These are phyloP conservation scores for Hypoxylon fuscum DNA, from an alignment of 495 filamentous ascomycete genomes.

Conservation along the genomic window DNA sequence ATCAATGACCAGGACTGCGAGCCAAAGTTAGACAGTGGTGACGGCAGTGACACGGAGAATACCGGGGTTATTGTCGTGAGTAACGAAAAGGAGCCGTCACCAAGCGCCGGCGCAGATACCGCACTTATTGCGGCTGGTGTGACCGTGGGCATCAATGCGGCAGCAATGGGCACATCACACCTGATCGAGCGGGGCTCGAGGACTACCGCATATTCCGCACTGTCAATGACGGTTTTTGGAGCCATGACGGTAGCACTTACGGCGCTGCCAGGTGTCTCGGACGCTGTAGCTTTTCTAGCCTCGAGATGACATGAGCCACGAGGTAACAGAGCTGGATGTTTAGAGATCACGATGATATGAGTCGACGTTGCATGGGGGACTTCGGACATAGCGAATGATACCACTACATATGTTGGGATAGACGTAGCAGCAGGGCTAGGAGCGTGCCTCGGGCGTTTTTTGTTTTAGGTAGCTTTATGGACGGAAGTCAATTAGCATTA, in stretches of 20 bases:
- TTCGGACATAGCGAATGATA: constrained; percentile 34
- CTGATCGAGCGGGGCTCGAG: constrained; percentile 56
- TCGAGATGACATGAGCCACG: constrained; percentile 9
- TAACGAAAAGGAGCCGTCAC: neutral
- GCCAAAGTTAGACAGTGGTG: constrained; percentile 2
- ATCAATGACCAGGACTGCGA: constrained; percentile 21
- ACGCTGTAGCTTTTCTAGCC: constrained; percentile 11
- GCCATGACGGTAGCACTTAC: constrained; percentile 58
- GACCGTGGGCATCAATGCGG: constrained; percentile 58
- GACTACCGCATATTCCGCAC: constrained; percentile 57
- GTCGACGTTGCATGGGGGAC: constrained; percentile 13
- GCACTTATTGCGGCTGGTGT: constrained; percentile 53
- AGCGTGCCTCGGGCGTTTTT: neutral
- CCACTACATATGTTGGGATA: constrained; percentile 21
- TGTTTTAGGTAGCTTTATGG: constrained; percentile 7
- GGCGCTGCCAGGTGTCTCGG: constrained; percentile 34
- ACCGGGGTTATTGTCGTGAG: neutral
- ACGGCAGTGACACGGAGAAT: constrained; percentile 4
- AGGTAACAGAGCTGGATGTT: neutral
- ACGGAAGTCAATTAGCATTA: neutral
- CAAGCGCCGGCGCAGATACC: constrained; percentile 28
- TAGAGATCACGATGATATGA: constrained; percentile 20
- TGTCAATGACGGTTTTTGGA: constrained; percentile 59
- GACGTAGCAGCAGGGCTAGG: neutral
- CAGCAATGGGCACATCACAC: constrained; percentile 60